These are phyloP conservation scores for Parmelia sp. DNA, from an alignment of 495 filamentous ascomycete genomes.

Conservation along the genomic window DNA sequence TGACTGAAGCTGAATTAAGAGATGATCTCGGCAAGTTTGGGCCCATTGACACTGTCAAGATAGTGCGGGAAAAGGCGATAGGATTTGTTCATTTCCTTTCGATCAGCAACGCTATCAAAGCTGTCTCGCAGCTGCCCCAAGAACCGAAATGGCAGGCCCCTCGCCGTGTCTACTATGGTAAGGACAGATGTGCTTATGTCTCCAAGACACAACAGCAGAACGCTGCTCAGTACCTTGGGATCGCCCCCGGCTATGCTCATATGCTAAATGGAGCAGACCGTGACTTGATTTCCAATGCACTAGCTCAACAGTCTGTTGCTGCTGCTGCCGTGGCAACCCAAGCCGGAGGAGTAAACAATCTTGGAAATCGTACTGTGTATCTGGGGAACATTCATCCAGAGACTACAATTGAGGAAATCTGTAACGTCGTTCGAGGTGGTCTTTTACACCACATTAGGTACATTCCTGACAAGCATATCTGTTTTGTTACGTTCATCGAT, in stretches of 20 bases:
- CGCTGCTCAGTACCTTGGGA: conserved; percentile 94
- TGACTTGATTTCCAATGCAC: conserved; percentile 88
- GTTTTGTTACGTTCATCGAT: conserved; percentile 99
- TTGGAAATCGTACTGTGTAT: conserved; percentile 96
- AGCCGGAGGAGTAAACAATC: conserved; percentile 91
- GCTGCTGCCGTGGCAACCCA: conserved; percentile 94
- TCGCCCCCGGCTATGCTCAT: conserved; percentile 94
- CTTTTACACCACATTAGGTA: conserved; percentile 96
- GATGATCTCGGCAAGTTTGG: conserved; percentile 97
- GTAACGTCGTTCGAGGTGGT: conserved; percentile 90
- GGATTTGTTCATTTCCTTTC: conserved; percentile 97
- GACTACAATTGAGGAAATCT: conserved; percentile 97
- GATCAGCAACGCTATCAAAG: conserved; percentile 97
- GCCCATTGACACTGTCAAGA: conserved; percentile 93
- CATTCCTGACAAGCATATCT: conserved; percentile 99
- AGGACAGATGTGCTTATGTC: conserved; percentile 96
- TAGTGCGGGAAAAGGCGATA: conserved; percentile 96
- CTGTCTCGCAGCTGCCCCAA: conserved; percentile 93
- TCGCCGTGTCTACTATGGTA: conserved; percentile 94
- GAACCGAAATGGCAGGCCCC: conserved; percentile 95
- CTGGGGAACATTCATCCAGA: conserved; percentile 98
- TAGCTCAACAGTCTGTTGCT: conserved; percentile 95
- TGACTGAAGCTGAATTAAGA: conserved; percentile 82
- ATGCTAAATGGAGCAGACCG: conserved; percentile 92
- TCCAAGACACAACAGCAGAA: conserved; percentile 99